phyloP scores from a whole-genome alignment of 306 rosid genomes.

The peach (Prunus persica) region DNA sequence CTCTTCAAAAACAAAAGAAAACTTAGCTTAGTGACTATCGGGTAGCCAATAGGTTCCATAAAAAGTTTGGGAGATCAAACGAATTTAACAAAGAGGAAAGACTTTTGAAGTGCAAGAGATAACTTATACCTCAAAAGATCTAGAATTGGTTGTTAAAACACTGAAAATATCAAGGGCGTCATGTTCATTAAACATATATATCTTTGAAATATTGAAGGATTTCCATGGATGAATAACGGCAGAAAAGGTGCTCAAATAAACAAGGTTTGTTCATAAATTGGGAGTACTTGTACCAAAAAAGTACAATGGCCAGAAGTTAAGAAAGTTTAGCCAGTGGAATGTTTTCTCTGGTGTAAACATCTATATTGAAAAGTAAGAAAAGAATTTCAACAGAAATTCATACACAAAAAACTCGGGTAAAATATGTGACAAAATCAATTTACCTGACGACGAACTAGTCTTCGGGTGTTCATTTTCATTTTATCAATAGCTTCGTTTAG shows the following conservation, averaged over 20 bases:
- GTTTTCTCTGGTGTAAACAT: not conserved
- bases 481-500: constrained; percentile 72
- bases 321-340: not conserved
- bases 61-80: not conserved
- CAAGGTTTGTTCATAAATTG: not conserved
- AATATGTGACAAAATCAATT: constrained; percentile 2
- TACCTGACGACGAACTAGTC: constrained; percentile 90
- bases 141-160: not conserved
- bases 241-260: not conserved
- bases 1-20: not conserved
- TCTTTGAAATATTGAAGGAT: not conserved
- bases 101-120: not conserved
- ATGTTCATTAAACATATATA: not conserved
- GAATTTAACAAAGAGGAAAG: not conserved
- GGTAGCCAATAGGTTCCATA: not conserved
- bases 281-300: not conserved
- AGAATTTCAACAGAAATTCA: not conserved
- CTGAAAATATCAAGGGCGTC: constrained; percentile 8
- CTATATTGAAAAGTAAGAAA: not conserved
- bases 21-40: not conserved
- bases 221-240: not conserved
- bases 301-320: not conserved
- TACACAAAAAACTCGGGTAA: not conserved
- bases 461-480: constrained; percentile 75
- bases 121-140: not conserved